Evolutionary conservation across 257 asterid species (phyloP), one percentile per base, ranked within the genome.

Genomic region (Solanum chiquidenum): DNA sequence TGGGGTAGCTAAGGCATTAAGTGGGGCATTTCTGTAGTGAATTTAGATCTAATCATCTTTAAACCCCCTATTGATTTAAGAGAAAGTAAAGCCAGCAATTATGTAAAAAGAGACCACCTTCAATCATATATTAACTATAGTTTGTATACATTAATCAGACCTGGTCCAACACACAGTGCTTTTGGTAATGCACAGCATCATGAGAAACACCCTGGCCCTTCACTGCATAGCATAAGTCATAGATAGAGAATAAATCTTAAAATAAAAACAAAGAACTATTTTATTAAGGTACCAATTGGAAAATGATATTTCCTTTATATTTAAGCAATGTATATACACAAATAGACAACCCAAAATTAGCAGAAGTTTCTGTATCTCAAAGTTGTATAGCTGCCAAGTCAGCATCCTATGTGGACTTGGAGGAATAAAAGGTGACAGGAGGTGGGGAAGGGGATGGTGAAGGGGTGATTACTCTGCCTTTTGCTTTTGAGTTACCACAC

Each of bases 401-500:
- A 91, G 94, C 92, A 79, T 96, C 94, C 90, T 49, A 91, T 90
- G 90, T 94, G 95, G 96, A 92, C 91, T 84, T 20, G 86, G 87
- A 79, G 89, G 86, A 89, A 82, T 82, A 69, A 87, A 90, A 91
- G 93, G 88, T 91, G 94, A 89, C 93, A 92, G 86, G 83, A 83
- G 88, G 91, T 84, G 91, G 93, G 92, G 93, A 88, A 21, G 84
- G 90, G 89, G 88, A 88, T 72, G 92, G 91, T 12, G 91, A 69
- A 64, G 93, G 93, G 92, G 86, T 86, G 93, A 89, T 89, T 89
- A 88, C 89, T 87, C 86, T 86, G 87, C 89, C 92, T 92, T 94
- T 94, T 90, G 93, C 98, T 93, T 93, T 95, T 93, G 94, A 87
- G 93, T 88, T 91, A 87, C 89, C 94, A 90, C 93, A 90, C 93